Evolutionary conservation across 1,284 basidiomycete genomes (phyloP).

Genomic region (Exsudoporus floridanus): DNA sequence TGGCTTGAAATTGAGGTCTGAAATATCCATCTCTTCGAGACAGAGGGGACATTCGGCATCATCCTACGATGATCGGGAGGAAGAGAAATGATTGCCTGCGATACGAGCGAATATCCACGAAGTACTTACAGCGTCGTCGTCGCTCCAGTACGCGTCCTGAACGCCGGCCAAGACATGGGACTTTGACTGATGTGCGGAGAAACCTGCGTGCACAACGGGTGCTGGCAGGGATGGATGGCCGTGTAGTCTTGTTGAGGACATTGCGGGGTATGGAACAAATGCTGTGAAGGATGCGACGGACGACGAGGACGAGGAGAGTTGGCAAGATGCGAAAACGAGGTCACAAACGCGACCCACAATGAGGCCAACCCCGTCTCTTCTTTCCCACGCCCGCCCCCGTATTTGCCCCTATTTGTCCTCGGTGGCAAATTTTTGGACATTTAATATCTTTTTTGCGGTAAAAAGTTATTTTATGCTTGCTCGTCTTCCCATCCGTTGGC

Average conservation of each 20-base stretch:
- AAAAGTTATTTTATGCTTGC: slow-evolving; percentile 19
- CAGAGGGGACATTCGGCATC: slow-evolving; percentile 98
- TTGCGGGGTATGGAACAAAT: slow-evolving; percentile 22
- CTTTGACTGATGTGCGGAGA: slow-evolving; percentile 73
- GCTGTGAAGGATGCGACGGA: slow-evolving; percentile 7
- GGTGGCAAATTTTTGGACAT: slow-evolving; percentile 12
- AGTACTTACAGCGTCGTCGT: slow-evolving; percentile 76
- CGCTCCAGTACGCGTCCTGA: slow-evolving; percentile 98
- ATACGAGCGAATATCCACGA: background rate
- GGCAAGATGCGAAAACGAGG: slow-evolving; percentile 21
- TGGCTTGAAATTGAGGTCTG: slow-evolving; percentile 99
- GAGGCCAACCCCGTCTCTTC: slow-evolving; percentile 20
- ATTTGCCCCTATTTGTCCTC: slow-evolving; percentile 27
- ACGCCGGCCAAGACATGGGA: slow-evolving; percentile 83
- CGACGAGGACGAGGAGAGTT: slow-evolving; percentile 13
- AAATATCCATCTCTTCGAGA: slow-evolving; percentile 98
- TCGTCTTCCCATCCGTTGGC: slow-evolving; percentile 30
- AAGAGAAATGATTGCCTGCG: slow-evolving; percentile 13
- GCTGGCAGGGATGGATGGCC: slow-evolving; percentile 64
- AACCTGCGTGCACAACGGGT: slow-evolving; percentile 66
- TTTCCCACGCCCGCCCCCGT: slow-evolving; percentile 23
- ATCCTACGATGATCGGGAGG: slow-evolving; percentile 58
- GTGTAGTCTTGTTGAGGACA: slow-evolving; percentile 49
- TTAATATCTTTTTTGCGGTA: background rate
- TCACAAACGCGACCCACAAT: slow-evolving; percentile 28